Conservation (phyloP, 2,329 filamentous ascomycete genomes). For the Penicillium freii region DNA sequence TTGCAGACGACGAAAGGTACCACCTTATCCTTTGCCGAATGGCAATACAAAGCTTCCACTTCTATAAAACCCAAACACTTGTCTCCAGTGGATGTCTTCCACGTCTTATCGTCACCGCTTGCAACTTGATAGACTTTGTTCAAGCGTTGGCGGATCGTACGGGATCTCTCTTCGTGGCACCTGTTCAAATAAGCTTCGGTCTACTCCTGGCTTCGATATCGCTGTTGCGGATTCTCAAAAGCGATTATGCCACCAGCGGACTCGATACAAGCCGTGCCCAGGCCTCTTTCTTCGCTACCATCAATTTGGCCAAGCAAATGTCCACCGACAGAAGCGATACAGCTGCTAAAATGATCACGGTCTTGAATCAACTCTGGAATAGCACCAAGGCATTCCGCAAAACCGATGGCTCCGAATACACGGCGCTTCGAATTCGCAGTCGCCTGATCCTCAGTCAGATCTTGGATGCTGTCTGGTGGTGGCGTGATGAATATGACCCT, state of each 20-base stretch:
- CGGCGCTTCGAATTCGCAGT: constrained; percentile 40
- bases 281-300: constrained; percentile 35
- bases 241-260: constrained; percentile 23
- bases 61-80: constrained; percentile 34
- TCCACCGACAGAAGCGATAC: constrained; percentile 38
- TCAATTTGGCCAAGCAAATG: constrained; percentile 42
- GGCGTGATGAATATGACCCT: constrained; percentile 43
- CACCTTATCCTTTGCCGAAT: constrained; percentile 33
- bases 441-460: constrained; percentile 39
- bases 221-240: constrained; percentile 43
- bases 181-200: constrained; percentile 30
- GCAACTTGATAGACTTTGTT: constrained; percentile 32
- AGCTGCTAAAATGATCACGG: constrained; percentile 32
- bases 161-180: constrained; percentile 23
- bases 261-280: constrained; percentile 38
- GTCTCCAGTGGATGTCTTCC: constrained; percentile 28
- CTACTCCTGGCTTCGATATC: constrained; percentile 33
- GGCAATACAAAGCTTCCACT: constrained; percentile 37
- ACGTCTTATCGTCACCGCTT: constrained; percentile 30
- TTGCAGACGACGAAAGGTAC: constrained; percentile 33
- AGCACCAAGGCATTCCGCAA: constrained; percentile 43
- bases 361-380: constrained; percentile 42
- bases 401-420: constrained; percentile 37
- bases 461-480: constrained; percentile 45
- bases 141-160: constrained; percentile 24